Percentiles rank a stretch among this genome's conserved stretches.
phyloP scores from a whole-genome alignment of 768 basidiomycete genomes.

The Kwoniella newhampshirensis region DNA sequence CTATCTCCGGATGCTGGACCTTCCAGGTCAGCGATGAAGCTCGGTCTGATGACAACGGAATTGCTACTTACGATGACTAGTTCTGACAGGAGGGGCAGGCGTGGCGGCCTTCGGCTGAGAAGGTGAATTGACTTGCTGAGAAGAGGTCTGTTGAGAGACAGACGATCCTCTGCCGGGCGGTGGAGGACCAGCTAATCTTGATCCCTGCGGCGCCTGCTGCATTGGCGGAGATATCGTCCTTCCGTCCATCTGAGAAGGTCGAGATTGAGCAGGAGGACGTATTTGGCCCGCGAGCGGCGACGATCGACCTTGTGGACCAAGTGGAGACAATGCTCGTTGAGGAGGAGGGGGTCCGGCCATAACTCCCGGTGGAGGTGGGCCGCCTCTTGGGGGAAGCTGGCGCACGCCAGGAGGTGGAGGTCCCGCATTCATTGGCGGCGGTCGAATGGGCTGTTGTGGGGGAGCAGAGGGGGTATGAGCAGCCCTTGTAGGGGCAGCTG shows the following conservation, averaged over 20 bases:
- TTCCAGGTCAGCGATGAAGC: slow-evolving; percentile 15
- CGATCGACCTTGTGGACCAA: slow-evolving; percentile 35
- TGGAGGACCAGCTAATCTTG: slow-evolving; percentile 41
- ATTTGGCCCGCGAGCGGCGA: slow-evolving; percentile 22
- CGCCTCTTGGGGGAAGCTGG: slow-evolving; percentile 19
- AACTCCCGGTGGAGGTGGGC: slow-evolving; percentile 32
- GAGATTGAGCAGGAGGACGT: slow-evolving; percentile 17
- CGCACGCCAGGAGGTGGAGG: slow-evolving; percentile 24
- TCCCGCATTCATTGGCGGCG: slow-evolving; percentile 51
- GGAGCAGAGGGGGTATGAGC: slow-evolving; percentile 45
- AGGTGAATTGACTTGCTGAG: slow-evolving; percentile 28
- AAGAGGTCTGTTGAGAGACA: slow-evolving; percentile 19
- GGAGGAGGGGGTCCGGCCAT: slow-evolving; percentile 35
- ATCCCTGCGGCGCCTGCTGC: slow-evolving; percentile 30
- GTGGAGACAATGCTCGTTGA: slow-evolving; percentile 42
- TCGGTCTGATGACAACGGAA: too few relatives aligned
- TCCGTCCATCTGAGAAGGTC: slow-evolving; percentile 6
- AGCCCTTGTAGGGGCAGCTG: slow-evolving; percentile 32
- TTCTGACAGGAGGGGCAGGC: slow-evolving; percentile 46
- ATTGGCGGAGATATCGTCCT: slow-evolving; percentile 15
- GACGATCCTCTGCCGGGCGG: slow-evolving; percentile 38
- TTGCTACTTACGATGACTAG: slow-evolving; percentile 64
- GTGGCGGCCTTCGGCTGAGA: slow-evolving; percentile 53
- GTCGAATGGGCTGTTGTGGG: slow-evolving; percentile 55
- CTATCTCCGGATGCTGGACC: slow-evolving; percentile 84